Conservation (phyloP, 2,329 filamentous ascomycete species). For the Fusarium fujikuroi region DNA sequence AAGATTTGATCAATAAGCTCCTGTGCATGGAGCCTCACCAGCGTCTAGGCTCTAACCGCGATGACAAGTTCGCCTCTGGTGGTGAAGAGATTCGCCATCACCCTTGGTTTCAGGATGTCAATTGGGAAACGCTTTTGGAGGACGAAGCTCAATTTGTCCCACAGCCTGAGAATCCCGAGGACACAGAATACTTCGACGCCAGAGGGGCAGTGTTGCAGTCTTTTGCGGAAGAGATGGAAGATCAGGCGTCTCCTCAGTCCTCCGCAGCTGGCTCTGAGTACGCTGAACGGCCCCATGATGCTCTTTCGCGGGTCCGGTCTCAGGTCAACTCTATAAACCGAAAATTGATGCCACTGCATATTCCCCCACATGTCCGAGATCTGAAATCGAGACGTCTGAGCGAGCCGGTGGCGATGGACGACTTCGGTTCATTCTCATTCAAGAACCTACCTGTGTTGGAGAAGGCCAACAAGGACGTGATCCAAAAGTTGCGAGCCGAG, state of each 20-base stretch:
- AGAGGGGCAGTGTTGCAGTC: conserved; percentile 91
- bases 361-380: conserved; percentile 95
- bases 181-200: conserved; percentile 97
- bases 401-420: conserved; percentile 87
- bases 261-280: conserved; percentile 79
- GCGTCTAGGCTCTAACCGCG: conserved; percentile 84
- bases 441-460: conserved; percentile 97
- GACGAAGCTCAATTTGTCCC: conserved; percentile 97
- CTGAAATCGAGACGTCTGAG: conserved; percentile 87
- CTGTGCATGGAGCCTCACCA: conserved; percentile 85
- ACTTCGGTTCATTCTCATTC: conserved; percentile 96
- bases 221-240: conserved; percentile 94
- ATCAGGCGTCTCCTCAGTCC: conserved; percentile 80
- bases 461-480: conserved; percentile 98
- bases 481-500: conserved; percentile 93
- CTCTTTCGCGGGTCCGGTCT: conserved; percentile 86
- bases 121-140: conserved; percentile 91
- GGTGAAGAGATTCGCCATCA: conserved; percentile 92
- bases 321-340: conserved; percentile 90
- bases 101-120: conserved; percentile 86
- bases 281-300: conserved; percentile 90
- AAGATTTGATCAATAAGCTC: conserved; percentile 92
- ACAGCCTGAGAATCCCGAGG: conserved; percentile 90
- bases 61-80: conserved; percentile 83
- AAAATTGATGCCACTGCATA: conserved; percentile 93